Evolutionary conservation across 495 filamentous ascomycete species (phyloP), one percentile per base, ranked within the genome.

Genomic region (Haplographium delicatum): DNA sequence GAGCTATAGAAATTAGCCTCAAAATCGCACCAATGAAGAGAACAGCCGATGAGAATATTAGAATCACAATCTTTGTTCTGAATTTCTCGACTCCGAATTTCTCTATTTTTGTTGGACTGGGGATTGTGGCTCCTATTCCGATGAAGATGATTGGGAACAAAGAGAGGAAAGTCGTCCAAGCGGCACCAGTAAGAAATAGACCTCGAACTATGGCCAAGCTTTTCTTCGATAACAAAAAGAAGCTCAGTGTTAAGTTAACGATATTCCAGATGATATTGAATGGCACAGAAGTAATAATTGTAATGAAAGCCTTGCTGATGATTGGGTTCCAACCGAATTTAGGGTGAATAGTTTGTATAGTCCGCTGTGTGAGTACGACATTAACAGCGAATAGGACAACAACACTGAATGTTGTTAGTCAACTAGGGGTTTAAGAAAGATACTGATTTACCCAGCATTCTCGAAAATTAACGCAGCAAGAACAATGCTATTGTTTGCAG

Each of bases 311-410:
- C 13, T 58, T 53, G 2, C 65, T 66, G 19, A 76, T 64, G n/a
- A 63, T 39, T 2, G 60, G 69, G 41, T 78, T 72, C 84, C 84
- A 88, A 26, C 88, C 86, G 26, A 88, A 58, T 2, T 66, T 62
- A 0, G 88, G 90, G 42, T 91, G 84, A n/a, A 77, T 76, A 3
- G 82, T 84, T 13, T 89, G 75, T 13, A 90, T 58, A 28, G 91
- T 78, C 20, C 90, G 81, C 63, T 91, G 86, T 0, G 85, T 70
- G 59, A 87, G 84, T 59, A 91, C 68, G 20, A 94, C 67, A 63
- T 95, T 91, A 59, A 88, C 65, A 47, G 94, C 65, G 63, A 85
- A 93, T 16, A 94, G 66, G 5, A 95, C 58, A 25, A 93, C 60
- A 16, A 89, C 76, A 27, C 89, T 91, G 0, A 84, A 82, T 11